Base-by-base conservation (phyloP, 805 yeast genomes). In the Saccharomycopsis javanensis region DNA sequence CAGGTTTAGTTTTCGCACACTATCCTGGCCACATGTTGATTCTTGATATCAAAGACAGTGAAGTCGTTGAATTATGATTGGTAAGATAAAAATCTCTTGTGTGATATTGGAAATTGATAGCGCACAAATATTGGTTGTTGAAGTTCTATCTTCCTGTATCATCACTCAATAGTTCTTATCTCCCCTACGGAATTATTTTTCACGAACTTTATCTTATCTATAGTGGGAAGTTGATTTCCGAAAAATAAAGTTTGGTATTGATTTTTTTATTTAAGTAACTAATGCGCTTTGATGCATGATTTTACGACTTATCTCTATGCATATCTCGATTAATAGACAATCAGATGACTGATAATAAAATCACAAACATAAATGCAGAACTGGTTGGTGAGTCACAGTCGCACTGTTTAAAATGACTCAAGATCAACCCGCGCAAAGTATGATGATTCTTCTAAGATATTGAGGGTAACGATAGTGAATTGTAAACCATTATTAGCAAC, bases 1-100 rank as follows among this genome's bases (percentile, higher is more conserved):
- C 63, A 15, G 75, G 72, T 4, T 61, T 59, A 6, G 68, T 68
- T 1, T 65, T 72, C 62, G 67, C 70, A 1, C 76, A 72, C 57
- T 61, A 66, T 8, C 73, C 75, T 13, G 75, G 75, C 0, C 68
- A 63, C 42, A 71, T 71, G 75, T 60, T 73, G n/a, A 61, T 71
- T 10, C 61, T 70, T 30, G 75, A 72, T 59, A 59, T 69, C 23
- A 61, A 53, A 27, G 70, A 71, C 35, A 66, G 62, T 7, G 66
- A 67, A 11, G 57, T 51, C 45, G 33, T 27, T 28, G 4, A 51
- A 34, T 33, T 51, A 51, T 51, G 45, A 51, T 31, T 33, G 13
- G 6, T 50, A 23, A 10, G 16, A 42, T 42, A 20, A 15, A 3
- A 23, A 23, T 20, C 10, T n/a, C 28, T 5, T 11, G n/a, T 10